Base-by-base conservation (phyloP, 2,329 filamentous ascomycete genomes). In the Microascus cirrosus region DNA sequence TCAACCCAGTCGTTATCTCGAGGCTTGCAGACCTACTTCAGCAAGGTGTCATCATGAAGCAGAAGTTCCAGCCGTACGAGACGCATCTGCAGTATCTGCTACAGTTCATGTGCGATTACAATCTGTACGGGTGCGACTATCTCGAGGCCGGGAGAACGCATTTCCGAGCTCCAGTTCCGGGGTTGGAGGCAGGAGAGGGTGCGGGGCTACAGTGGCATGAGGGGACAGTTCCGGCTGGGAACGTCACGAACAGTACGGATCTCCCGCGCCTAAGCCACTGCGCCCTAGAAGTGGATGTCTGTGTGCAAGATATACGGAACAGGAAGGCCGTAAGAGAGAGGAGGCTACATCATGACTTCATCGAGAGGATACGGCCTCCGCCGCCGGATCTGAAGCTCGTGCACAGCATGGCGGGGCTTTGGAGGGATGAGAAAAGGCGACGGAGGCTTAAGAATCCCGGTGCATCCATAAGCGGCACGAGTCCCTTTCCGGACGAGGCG, bases 51-150 rank as follows among this genome's bases (percentile, higher is more conserved):
- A 85, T 99, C 51, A 82, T 97, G 82, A 89, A 89, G 67, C 82
- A 81, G 60, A 80, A 82, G 25, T 87, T 99, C 51, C 93, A 97
- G 67, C 93, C 94, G 0, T 95, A 94, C 67, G 94, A 99, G 72
- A 91, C 89, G 20, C 95, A 99, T 69, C 71, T 97, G 61, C 90
- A 96, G 67, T 97, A 92, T 68, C 74, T 96, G 10, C 78, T 94
- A 11, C 95, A 99, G 71, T 99, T 95, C 82, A 97, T 99, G 94
- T 88, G 87, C 62, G 95, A 99, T 70, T 99, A 95, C 76, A 99
- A 96, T 68, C 76, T 99, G 63, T 97, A 95, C 69, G 95, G 95
- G 7, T 99, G 94, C 68, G 86, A 84, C 58, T 95, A 93, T 65
- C 84, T 97, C 62, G 82, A 93, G 59, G 87, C 84, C 55, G 76